Base-by-base conservation (phyloP, 331 rosid genomes). In the Phaseolus coccineus region DNA sequence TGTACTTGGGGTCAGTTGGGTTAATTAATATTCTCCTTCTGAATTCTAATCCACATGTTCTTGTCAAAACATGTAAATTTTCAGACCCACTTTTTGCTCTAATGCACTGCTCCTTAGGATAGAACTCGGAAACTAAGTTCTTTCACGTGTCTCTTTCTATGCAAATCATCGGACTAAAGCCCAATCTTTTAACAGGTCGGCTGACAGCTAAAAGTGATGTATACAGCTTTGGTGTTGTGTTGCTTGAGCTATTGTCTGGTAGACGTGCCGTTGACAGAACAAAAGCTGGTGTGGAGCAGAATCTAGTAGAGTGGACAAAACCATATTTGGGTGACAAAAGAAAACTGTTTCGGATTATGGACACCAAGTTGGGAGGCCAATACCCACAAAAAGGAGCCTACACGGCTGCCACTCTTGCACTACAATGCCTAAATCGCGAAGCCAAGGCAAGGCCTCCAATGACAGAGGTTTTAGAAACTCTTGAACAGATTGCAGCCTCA, bases 221-320 rank as follows among this genome's bases (percentile, higher is more conserved):
- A 11, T 93, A 93, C 69, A 93, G 97, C 69, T 93, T 93, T 77
- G 98, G 97, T 35, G 97, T 84, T 69, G 87, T 84, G 65, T 70
- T 84, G 73, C 87, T 93, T 51, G 98, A 93, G 72, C 87, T 93
- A 27, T 84, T 93, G 76, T 90, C 98, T 0, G 98, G 98, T 50
- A 78, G 92, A 58, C 91, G 90, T 56, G 98, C 98, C 6, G 92
- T 92, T 27, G 97, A 92, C 85, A 86, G 75, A 82, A 51, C 91
- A 19, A 92, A 84, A 80, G 87, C 81, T 27, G 94, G 90, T n/a
- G 25, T 84, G 27, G 98, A 93, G 85, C 91, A 88, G 79, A 84
- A 87, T 82, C 87, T 93, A n/a, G 98, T 93, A 28, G 94, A 91
- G 15, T 90, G 98, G 98, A 92, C 96, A 57, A 91, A 73, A 57